Base-by-base conservation (phyloP, 2,329 filamentous ascomycete species). In the Penicillium frequentans region DNA sequence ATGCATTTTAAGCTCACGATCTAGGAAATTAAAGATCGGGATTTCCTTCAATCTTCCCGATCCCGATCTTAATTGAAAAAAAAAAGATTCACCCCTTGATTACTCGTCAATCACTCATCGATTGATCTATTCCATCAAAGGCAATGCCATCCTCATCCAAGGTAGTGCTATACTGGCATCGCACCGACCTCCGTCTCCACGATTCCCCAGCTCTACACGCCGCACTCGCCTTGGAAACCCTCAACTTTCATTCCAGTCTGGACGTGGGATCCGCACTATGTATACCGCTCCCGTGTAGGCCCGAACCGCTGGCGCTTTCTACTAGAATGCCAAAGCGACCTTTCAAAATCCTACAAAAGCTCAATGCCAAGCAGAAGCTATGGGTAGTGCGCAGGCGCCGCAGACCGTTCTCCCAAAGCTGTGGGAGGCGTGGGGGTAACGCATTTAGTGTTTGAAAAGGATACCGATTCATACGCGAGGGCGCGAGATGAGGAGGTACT, bases 221-320 rank as follows among this genome's bases (percentile, higher is more conserved):
- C 2, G 90, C 90, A 0, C 74, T 93, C 8, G 86, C 89, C 56
- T 79, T 92, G 7, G n/a, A 79, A 89, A 0, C 88, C 89, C 1
- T 82, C 83, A 52, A 84, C 82, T 21, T 77, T 93, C 26, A 92
- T 88, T 78, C 89, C 89, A 1, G 83, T 92, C 46, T 93, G 90
- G 81, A 90, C 87, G 1, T 93, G 89, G 88, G 89, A 91, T 69
- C 89, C 89, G 55, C 88, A 92, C 70, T 92, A 92, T 69, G 88
- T 92, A 26, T 91, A 91, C 69, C 82, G 82, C 31, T 85, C 86
- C 1, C 82, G 89, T 56, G 88, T 87, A 5, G 88, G 88, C 0
- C 77, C 85, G 9, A 93, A 93, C 66, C 79, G 90, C 63, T 92
- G 88, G 87, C 86, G 90, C 65, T 92, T 88, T 67, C 73, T 91